Percentiles rank a stretch among this genome's conserved stretches.
These are phyloP conservation scores for Cenchrus fungigraminus DNA, from an alignment of 176 grass and related monocot genomes.

Conservation along the genomic window DNA sequence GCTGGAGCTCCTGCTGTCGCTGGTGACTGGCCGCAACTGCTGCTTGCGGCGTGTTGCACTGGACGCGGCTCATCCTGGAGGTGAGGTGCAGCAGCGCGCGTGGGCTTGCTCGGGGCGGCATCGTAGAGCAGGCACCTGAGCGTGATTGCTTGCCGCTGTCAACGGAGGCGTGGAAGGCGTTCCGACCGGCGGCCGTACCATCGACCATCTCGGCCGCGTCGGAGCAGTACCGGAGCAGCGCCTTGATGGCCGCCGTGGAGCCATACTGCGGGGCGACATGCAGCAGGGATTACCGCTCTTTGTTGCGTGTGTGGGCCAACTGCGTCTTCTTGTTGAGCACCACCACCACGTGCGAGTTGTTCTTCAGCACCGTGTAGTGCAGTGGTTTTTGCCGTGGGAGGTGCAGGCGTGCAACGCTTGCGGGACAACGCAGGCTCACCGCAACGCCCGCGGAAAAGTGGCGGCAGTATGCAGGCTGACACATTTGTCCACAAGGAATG, in stretches of 20 bases:
- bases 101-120: slow-evolving; percentile 30
- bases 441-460: too few relatives aligned
- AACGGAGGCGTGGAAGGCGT: slow-evolving; percentile 48
- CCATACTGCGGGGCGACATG: slow-evolving; percentile 49
- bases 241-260: slow-evolving; percentile 39
- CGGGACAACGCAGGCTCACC: too few relatives aligned
- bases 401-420: too few relatives aligned
- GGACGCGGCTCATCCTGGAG: slow-evolving; percentile 9
- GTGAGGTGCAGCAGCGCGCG: slow-evolving; percentile 60
- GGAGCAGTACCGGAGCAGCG: slow-evolving; percentile 43
- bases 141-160: slow-evolving; percentile 32
- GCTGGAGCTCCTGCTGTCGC: background rate
- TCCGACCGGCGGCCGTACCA: background rate
- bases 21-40: slow-evolving; percentile 3
- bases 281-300: background rate
- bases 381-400: slow-evolving; percentile 43
- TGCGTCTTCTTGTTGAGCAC: slow-evolving; percentile 17
- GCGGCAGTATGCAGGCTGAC: too few relatives aligned
- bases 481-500: too few relatives aligned
- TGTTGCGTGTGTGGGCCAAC: slow-evolving; percentile 48
- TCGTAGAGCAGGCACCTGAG: slow-evolving; percentile 45
- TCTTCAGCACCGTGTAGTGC: slow-evolving; percentile 64
- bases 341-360: slow-evolving; percentile 40
- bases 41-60: slow-evolving; percentile 24
- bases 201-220: slow-evolving; percentile 52